A percentile compares a stretch with the other conserved stretches of the same genome.
Conservation (phyloP, 2,329 filamentous ascomycete genomes). For the Fusarium azukiicola region DNA sequence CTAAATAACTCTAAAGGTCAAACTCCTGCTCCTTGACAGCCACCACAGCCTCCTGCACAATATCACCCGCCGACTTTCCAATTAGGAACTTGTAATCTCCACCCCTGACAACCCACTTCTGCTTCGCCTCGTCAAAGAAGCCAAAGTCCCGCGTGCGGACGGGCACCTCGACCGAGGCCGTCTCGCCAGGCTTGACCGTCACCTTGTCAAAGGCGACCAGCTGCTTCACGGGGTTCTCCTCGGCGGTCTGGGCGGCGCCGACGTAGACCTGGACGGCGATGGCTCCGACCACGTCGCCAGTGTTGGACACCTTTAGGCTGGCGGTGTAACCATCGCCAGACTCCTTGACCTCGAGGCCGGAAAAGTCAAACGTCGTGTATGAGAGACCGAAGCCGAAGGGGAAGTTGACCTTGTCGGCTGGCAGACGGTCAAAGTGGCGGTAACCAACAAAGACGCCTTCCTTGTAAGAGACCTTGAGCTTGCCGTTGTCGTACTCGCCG, state of each 20-base stretch:
- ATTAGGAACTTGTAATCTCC: slow-evolving; percentile 56
- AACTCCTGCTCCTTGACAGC: slow-evolving; percentile 48
- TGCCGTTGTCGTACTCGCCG: slow-evolving; percentile 67
- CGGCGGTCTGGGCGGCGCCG: slow-evolving; percentile 45
- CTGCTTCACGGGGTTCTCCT: slow-evolving; percentile 73
- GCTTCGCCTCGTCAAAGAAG: slow-evolving; percentile 53
- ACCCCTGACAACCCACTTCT: slow-evolving; percentile 55
- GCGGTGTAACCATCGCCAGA: slow-evolving; percentile 65
- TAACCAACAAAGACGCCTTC: slow-evolving; percentile 87
- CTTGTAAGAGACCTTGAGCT: slow-evolving; percentile 82
- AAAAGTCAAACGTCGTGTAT: slow-evolving; percentile 75
- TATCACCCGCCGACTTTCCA: slow-evolving; percentile 52
- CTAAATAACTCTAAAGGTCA: slow-evolving; percentile 29
- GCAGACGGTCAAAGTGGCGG: slow-evolving; percentile 82
- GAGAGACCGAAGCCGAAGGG: slow-evolving; percentile 80
- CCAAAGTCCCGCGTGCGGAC: slow-evolving; percentile 52
- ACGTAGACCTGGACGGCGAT: slow-evolving; percentile 79
- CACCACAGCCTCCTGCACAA: slow-evolving; percentile 49
- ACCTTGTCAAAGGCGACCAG: slow-evolving; percentile 85
- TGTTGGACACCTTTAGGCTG: slow-evolving; percentile 78
- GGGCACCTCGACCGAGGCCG: slow-evolving; percentile 51
- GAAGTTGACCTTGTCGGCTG: slow-evolving; percentile 78
- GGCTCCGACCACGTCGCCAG: slow-evolving; percentile 71
- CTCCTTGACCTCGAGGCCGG: slow-evolving; percentile 71
- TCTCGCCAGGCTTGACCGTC: slow-evolving; percentile 51